Percentiles rank a stretch among this genome's conserved stretches.
These are phyloP conservation scores for Candida saitoana DNA, from an alignment of 805 yeast species.

Conservation along the genomic window DNA sequence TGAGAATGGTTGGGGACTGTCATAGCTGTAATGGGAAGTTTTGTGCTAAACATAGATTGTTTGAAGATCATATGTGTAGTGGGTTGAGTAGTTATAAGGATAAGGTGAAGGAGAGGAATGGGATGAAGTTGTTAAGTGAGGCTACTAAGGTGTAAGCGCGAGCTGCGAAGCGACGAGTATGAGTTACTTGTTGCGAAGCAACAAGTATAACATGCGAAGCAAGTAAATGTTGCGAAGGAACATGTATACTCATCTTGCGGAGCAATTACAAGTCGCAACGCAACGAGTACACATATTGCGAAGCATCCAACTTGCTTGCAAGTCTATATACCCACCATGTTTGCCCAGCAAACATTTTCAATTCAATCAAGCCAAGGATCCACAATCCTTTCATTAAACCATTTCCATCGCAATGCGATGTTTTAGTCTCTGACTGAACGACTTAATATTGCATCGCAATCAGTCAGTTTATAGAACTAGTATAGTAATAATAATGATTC, in stretches of 20 bases:
- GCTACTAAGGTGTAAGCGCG: conserved; percentile 49
- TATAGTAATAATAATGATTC: too few species aligned
- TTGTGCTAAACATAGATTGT: conserved; percentile 80
- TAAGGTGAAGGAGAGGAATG: conserved; percentile 77
- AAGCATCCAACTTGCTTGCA: too few species aligned
- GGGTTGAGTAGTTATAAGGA: conserved; percentile 81
- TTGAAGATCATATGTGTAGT: conserved; percentile 79
- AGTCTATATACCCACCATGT: too few species aligned
- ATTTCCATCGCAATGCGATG: too few species aligned
- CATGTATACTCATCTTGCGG: too few species aligned
- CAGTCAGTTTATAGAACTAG: too few species aligned
- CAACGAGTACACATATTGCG: neutral
- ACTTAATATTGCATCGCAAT: too few species aligned
- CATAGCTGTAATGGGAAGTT: conserved; percentile 78
- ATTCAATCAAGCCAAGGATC: too few species aligned
- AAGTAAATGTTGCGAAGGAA: neutral
- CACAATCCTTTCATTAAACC: too few species aligned
- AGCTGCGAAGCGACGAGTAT: neutral
- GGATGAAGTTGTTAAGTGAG: conserved; percentile 75
- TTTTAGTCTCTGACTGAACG: too few species aligned
- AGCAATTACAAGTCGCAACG: neutral
- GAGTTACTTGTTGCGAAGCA: neutral
- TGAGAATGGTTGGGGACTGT: conserved; percentile 76
- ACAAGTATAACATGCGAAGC: neutral
- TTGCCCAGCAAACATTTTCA: too few species aligned